Evolutionary conservation across 2,329 filamentous ascomycete genomes (phyloP).

Genomic region (Xylariaceae sp.): DNA sequence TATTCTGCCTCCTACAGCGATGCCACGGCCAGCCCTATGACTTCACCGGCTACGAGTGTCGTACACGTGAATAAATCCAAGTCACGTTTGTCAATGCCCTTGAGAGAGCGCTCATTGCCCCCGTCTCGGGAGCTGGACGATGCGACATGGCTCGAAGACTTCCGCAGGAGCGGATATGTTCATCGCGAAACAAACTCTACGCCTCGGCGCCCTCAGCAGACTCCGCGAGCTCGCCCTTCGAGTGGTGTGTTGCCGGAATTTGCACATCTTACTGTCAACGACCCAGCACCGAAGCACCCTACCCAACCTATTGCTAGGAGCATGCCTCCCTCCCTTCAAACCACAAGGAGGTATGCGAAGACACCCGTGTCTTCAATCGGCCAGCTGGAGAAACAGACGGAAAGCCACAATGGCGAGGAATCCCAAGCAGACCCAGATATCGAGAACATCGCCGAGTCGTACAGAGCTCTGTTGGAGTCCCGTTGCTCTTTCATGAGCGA

Average conservation of each 20-base stretch:
- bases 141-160: conserved; percentile 30
- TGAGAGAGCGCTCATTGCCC: conserved; percentile 12
- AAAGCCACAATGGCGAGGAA: conserved; percentile 20
- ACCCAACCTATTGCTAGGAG: conserved; percentile 22
- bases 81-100: conserved; percentile 12
- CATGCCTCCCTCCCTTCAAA: conserved; percentile 24
- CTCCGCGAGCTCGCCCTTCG: conserved; percentile 16
- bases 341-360: conserved; percentile 47
- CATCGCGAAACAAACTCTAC: conserved; percentile 15
- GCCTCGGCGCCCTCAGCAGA: conserved; percentile 6
- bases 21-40: conserved; percentile 16
- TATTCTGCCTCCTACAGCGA: conserved; percentile 22
- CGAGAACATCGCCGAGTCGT: conserved; percentile 51
- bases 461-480: conserved; percentile 45
- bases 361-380: conserved; percentile 50
- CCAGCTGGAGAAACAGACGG: conserved; percentile 42
- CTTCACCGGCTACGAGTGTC: conserved; percentile 6
- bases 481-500: conserved; percentile 35
- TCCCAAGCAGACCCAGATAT: conserved; percentile 40
- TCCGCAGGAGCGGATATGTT: conserved; percentile 28
- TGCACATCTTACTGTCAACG: conserved; percentile 35
- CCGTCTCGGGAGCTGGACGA: conserved; percentile 20
- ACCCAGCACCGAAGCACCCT: conserved; percentile 18
- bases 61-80: conserved; percentile 12
- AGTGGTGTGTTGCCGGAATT: conserved; percentile 29